A percentile compares a stretch with the other conserved stretches of the same genome.
Conservation (phyloP, 306 rosid genomes). For the Hippophae tibetana region DNA sequence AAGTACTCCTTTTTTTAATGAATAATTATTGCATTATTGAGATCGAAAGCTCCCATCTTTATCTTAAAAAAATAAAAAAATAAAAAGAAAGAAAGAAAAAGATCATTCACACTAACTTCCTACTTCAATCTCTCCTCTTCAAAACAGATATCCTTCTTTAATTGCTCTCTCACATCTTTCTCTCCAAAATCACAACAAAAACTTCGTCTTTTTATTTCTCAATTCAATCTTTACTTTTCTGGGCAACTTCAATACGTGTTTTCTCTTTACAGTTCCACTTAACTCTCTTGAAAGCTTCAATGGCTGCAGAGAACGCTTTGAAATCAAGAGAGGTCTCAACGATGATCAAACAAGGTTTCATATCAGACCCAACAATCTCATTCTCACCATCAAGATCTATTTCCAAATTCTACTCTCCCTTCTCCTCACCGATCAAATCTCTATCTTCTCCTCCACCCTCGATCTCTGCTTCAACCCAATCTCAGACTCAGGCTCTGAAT, state of each 20-base stretch:
- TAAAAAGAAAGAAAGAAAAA: no score
- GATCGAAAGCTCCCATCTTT: no score
- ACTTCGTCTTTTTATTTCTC: no score
- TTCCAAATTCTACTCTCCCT: slow-evolving; percentile 36
- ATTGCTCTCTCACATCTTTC: no score
- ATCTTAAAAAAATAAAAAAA: no score
- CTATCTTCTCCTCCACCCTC: slow-evolving; percentile 33
- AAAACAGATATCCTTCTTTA: no score
- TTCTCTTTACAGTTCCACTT: not conserved
- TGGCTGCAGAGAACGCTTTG: slow-evolving; percentile 49
- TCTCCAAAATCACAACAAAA: no score
- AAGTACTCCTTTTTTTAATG: no score
- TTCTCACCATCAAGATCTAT: slow-evolving; percentile 58
- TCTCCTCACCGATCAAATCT: slow-evolving; percentile 27
- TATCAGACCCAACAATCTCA: slow-evolving; percentile 40
- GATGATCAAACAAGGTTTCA: slow-evolving; percentile 80
- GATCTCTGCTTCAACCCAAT: slow-evolving; percentile 15
- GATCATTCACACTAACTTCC: no score
- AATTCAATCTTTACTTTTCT: not conserved
- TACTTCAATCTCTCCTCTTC: no score
- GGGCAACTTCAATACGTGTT: not conserved
- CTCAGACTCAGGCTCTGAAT: slow-evolving; percentile 10
- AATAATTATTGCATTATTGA: no score
- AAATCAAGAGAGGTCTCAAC: slow-evolving; percentile 69
- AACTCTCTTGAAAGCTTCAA: slow-evolving; percentile 19